Evolutionary conservation across 768 basidiomycete genomes (phyloP), one percentile per base, ranked within the genome.

Genomic region (Cubamyces lactineus): DNA sequence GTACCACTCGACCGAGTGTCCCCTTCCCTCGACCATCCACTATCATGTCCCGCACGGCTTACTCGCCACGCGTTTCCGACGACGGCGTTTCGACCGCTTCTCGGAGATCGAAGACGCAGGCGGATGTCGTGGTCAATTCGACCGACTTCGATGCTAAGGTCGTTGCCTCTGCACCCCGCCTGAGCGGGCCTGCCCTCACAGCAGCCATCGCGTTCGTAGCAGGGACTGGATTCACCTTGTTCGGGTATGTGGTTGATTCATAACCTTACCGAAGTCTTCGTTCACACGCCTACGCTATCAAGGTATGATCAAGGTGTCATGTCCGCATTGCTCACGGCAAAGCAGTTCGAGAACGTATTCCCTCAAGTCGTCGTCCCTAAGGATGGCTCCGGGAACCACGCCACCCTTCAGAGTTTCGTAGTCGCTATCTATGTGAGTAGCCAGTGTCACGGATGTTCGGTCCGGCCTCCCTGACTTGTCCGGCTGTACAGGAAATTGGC

Each of bases 301-400:
- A 85, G 84, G 26, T 88, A 87, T 72, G 87, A 88, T 67, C 87
- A 88, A 69, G 86, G 86, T 45, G 87, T 87, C 34, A 86, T 88
- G 86, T 83, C 82, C n/a, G 84, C 86, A 17, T 74, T 87, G 21
- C 72, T 88, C 51, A 86, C 82, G 4, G 81, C 87, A 0, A 74
- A 75, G 48, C 80, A 85, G 76, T 89, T 88, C 57, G 84, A 84
- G 64, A 80, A 74, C 28, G 77, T 78, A 1, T 87, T 87, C 69
- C 85, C 86, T 0, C 73, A 87, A 66, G 82, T 84, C 1, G 74
- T 80, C 3, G 77, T 80, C 38, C 71, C 76, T 16, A 69, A 70
- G 17, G 76, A 74, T 46, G 73, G 74, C 47, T 72, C 73, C 16
- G 67, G 68, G 16, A 76, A 78, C 53, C 81, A 85, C 64, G 84